Base-by-base conservation (phyloP, 805 yeast species). In the Lachancea lanzarotensis region DNA sequence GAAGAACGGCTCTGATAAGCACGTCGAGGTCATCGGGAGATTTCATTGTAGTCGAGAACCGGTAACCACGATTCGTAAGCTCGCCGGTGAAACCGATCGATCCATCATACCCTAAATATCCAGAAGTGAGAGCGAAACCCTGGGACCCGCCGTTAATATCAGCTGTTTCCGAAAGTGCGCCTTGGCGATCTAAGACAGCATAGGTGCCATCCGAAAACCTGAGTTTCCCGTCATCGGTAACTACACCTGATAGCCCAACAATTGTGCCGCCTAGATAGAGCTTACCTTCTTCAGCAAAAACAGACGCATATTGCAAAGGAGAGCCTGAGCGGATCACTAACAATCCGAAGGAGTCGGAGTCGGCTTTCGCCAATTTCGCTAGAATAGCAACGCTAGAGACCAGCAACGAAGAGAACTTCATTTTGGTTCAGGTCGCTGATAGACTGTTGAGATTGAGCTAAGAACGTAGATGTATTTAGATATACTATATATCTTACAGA, bases 91-190 rank as follows among this genome's bases (percentile, higher is more conserved):
- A 74, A 33, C 54, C 65, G 22, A 57, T 51, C 26, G 60, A 51
- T 37, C 66, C 69, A 31, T 63, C 47, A 55, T 59, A 69, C 3
- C 53, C 51, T 56, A 75, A 65, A 54, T 63, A 51, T 31, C 70
- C 73, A 37, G 63, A 56, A 7, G 53, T 25, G 51, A 75, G 62
- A 20, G 72, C 52, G 54, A 71, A 75, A 3, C 73, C 70, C 16
- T 64, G 47, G 22, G 65, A 38, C 36, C 55, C 62, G 35, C 59
- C 56, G 17, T 55, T 42, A 44, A 51, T 56, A 18, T 36, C 31
- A 9, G 13, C n/a, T 3, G 39, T 36, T 25, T 36, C 39, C 15
- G 19, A 4, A 8, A 56, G 37, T 25, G 55, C 34, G 36, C 62
- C 62, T 37, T 52, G 60, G 13, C 49, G 35, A 38, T 40, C 45